Base-by-base conservation (phyloP, 2,329 filamentous ascomycete species). In the Penicillium capsulatum region DNA sequence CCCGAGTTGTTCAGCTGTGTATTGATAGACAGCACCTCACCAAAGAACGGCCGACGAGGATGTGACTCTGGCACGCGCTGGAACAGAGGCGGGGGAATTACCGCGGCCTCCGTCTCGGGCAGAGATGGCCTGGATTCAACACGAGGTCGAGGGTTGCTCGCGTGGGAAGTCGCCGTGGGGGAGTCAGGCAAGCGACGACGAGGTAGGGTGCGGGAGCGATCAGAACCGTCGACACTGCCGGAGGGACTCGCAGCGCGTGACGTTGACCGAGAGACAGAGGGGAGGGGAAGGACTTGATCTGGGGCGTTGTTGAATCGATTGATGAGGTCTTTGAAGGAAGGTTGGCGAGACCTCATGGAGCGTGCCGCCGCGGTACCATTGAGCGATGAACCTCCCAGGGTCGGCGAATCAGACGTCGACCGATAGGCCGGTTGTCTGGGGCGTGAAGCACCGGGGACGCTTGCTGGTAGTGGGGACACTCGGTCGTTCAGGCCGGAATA, bases 271-370 rank as follows among this genome's bases (percentile, higher is more conserved):
- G 61, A 57, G 17, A 58, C 50, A 16, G 56, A 56, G 7, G 69
- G 70, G 10, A 69, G 42, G 3, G 70, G 70, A 16, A 63, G 66
- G 34, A 67, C 53, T 44, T 69, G 64, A 46, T 72, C 70, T 22
- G 57, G 69, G 51, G 74, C 80, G 57, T 82, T 79, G 63, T 91
- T 85, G 66, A 91, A 92, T 38, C 78, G 81, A 64, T 83, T 86
- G 55, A 86, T 81, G 47, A 92, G 72, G 58, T 92, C 86, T 66
- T 83, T 87, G 52, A 92, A 84, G 44, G 83, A 90, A n/a, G 80
- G 73, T 50, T 83, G 75, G 50, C 68, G 65, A 48, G 51, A 66
- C 54, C 60, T 59, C 19, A 44, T 40, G 16, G 46, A 42, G 17
- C 53, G 38, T 16, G 50, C 17, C 31, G 40, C 38, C 24, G 48